These are phyloP conservation scores for Lobosporangium transversale DNA, from an alignment of 192 early-diverging fungal species.

Conservation along the genomic window DNA sequence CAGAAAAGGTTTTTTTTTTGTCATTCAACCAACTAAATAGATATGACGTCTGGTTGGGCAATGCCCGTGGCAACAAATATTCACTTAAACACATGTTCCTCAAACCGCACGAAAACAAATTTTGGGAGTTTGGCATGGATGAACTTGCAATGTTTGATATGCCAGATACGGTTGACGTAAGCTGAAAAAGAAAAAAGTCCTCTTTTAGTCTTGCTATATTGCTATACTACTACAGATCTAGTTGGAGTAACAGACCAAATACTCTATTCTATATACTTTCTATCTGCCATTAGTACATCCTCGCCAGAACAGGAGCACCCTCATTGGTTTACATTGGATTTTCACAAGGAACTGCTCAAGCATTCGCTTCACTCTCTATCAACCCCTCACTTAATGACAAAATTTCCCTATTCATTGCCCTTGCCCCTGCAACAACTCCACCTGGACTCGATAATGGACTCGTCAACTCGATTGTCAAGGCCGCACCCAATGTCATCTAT, in stretches of 20 bases:
- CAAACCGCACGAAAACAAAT: constrained; percentile 71
- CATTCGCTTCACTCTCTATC: constrained; percentile 86
- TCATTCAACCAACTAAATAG: constrained; percentile 22
- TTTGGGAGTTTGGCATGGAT: constrained; percentile 97
- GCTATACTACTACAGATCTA: too few relatives aligned
- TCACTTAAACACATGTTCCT: constrained; percentile 81
- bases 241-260: too few relatives aligned
- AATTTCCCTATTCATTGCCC: constrained; percentile 87
- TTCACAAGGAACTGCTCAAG: constrained; percentile 93
- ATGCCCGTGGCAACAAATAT: constrained; percentile 95
- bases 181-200: too few relatives aligned
- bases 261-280: too few relatives aligned
- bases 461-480: constrained; percentile 83
- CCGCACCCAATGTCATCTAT: constrained; percentile 88
- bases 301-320: constrained; percentile 81
- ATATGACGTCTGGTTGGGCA: constrained; percentile 97
- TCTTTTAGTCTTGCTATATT: neutral
- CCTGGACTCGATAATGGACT: constrained; percentile 81
- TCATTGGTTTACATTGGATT: constrained; percentile 95
- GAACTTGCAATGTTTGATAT: constrained; percentile 89
- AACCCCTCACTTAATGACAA: constrained; percentile 82
- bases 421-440: constrained; percentile 92
- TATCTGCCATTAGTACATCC: constrained; percentile 76
- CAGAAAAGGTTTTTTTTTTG: too few relatives aligned
- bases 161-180: constrained; percentile 83